Evolutionary conservation across 1,284 basidiomycete species (phyloP).

Genomic region (Wolfiporia cocos): DNA sequence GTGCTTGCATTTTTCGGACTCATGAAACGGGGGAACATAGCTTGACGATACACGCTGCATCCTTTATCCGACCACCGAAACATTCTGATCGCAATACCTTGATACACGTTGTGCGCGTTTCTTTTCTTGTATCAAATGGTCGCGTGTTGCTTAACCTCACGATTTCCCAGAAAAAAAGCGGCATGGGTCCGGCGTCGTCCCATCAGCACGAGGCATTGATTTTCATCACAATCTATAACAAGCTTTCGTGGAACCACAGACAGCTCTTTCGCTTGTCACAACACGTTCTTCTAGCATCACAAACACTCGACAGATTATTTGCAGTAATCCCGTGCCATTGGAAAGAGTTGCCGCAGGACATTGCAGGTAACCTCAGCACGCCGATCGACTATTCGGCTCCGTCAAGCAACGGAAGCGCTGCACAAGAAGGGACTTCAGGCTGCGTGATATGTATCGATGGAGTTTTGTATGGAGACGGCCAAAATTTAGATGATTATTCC

Average conservation of each 20-base stretch:
- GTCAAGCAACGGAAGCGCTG: constrained; percentile 11
- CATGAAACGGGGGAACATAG: constrained; percentile 31
- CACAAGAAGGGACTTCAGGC: constrained; percentile 23
- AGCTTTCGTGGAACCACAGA: constrained; percentile 53
- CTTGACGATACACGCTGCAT: constrained; percentile 41
- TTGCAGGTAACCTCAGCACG: constrained; percentile 25
- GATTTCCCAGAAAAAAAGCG: constrained; percentile 26
- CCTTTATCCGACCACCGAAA: constrained; percentile 58
- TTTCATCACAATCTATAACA: constrained; percentile 53
- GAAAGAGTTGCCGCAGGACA: constrained; percentile 44
- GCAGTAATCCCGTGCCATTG: constrained; percentile 58
- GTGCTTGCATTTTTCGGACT: not conserved
- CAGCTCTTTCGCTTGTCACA: constrained; percentile 59
- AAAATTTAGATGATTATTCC: constrained; percentile 44
- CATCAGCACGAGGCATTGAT: constrained; percentile 40
- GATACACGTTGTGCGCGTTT: constrained; percentile 33
- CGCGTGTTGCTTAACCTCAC: constrained; percentile 7
- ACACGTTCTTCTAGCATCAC: constrained; percentile 61
- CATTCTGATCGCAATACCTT: constrained; percentile 62
- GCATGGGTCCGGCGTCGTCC: constrained; percentile 14
- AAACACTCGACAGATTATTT: constrained; percentile 63
- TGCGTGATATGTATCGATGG: constrained; percentile 57
- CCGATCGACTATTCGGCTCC: constrained; percentile 29
- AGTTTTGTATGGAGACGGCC: constrained; percentile 48
- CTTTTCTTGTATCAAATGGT: constrained; percentile 1